These are phyloP conservation scores for Symbiodinium pilosum DNA, from an alignment of 73 alveolate genomes.

Conservation along the genomic window DNA sequence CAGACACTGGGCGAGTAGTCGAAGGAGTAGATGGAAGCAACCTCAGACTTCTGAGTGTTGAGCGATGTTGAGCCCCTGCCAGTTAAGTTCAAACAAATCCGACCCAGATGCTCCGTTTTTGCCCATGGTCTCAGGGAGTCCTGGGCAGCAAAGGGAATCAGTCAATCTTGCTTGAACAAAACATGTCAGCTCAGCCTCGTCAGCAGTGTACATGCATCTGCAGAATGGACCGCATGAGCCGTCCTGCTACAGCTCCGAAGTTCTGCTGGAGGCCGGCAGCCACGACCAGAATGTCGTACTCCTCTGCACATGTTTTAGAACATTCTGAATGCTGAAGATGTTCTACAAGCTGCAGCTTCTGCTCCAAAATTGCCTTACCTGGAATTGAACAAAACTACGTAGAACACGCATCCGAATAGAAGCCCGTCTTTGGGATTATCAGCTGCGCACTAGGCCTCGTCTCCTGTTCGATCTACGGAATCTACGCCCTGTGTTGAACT, in stretches of 20 bases:
- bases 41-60: constrained; percentile 19
- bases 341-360: too few species aligned
- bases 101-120: constrained; percentile 19
- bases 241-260: constrained; percentile 40
- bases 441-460: too few species aligned
- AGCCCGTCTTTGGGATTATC: too few species aligned
- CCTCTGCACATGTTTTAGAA: neutral
- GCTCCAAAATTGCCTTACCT: too few species aligned
- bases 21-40: constrained; percentile 64
- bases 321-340: too few species aligned
- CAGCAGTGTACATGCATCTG: neutral
- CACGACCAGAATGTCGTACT: constrained; percentile 80
- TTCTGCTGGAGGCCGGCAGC: constrained; percentile 89
- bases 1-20: constrained; percentile 52
- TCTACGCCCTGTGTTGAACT: too few species aligned
- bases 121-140: constrained; percentile 79
- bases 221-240: neutral
- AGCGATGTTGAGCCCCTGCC: too few species aligned
- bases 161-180: neutral
- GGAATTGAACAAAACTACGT: too few species aligned
- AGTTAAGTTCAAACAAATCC: neutral
- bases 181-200: neutral
- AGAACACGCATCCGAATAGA: too few species aligned
- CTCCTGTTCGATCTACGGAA: too few species aligned
- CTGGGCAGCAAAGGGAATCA: neutral